Evolutionary conservation across 2,329 filamentous ascomycete genomes (phyloP).

Genomic region (Microdochium bolleyi): DNA sequence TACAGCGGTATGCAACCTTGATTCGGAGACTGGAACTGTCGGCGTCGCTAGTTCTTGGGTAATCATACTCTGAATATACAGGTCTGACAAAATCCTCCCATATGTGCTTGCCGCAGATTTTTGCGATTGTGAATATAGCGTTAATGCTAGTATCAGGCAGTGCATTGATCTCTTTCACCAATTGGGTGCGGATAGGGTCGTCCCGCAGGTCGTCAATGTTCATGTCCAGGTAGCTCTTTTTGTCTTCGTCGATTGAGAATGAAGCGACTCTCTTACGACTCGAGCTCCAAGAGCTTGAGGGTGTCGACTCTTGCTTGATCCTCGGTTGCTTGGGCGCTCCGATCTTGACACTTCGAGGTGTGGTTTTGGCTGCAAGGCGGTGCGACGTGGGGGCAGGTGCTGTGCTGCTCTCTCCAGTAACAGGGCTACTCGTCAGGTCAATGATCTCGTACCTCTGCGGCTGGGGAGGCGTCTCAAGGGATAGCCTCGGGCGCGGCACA

Average conservation of each 20-base stretch:
- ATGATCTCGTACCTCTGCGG: background rate
- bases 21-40: conserved; percentile 4
- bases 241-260: background rate
- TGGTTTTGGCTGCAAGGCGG: too few relatives aligned
- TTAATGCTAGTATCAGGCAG: conserved; percentile 10
- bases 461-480: background rate
- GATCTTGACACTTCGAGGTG: background rate
- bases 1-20: conserved; percentile 9
- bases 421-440: background rate
- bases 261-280: background rate
- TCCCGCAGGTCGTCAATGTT: conserved; percentile 13
- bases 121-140: conserved; percentile 14
- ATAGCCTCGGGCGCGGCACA: too few relatives aligned
- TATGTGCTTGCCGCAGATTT: conserved; percentile 7
- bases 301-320: background rate
- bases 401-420: background rate
- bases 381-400: background rate
- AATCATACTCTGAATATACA: conserved; percentile 8
- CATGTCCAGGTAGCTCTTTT: conserved; percentile 9
- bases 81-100: conserved; percentile 18
- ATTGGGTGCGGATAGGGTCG: conserved; percentile 7
- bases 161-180: conserved; percentile 18
- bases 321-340: background rate
- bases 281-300: background rate
- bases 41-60: conserved; percentile 8